phyloP scores from a whole-genome alignment of 768 basidiomycete species.

The Lactarius akahatsu region DNA sequence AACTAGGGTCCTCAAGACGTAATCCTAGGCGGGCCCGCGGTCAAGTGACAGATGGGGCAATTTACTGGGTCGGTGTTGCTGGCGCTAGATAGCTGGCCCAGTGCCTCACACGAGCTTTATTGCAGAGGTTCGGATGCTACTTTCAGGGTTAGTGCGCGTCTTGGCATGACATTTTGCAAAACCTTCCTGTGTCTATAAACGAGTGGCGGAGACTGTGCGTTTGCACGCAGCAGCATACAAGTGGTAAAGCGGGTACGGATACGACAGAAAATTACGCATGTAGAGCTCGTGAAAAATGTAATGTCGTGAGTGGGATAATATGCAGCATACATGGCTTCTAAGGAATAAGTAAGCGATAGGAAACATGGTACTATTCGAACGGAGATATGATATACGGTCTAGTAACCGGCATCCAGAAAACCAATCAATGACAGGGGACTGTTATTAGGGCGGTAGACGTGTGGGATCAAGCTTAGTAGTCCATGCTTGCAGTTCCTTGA shows the following conservation, averaged over 20 bases:
- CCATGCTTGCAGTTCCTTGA: slow-evolving; percentile 86
- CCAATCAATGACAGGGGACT: slow-evolving; percentile 10
- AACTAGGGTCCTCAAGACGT: too few relatives aligned
- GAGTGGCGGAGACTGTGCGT: background rate
- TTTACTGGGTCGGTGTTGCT: background rate
- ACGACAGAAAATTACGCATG: slow-evolving; percentile 4
- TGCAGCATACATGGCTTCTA: slow-evolving; percentile 28
- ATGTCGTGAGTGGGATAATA: slow-evolving; percentile 24
- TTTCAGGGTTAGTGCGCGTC: background rate
- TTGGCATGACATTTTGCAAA: background rate
- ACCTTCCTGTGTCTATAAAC: background rate
- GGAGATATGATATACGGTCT: slow-evolving; percentile 26
- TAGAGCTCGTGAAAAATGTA: slow-evolving; percentile 17
- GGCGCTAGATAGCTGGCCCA: background rate
- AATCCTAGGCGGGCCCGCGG: background rate
- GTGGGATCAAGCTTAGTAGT: slow-evolving; percentile 82
- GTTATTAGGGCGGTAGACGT: slow-evolving; percentile 37
- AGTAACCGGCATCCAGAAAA: slow-evolving; percentile 13
- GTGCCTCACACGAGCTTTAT: background rate
- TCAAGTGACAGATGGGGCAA: background rate
- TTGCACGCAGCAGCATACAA: background rate
- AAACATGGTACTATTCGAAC: slow-evolving; percentile 25
- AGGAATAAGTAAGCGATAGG: slow-evolving; percentile 30
- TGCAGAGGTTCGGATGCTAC: background rate
- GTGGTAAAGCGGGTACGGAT: background rate